Evolutionary conservation across 768 basidiomycete species (phyloP).

Genomic region (Kwoniella newhampshirensis): DNA sequence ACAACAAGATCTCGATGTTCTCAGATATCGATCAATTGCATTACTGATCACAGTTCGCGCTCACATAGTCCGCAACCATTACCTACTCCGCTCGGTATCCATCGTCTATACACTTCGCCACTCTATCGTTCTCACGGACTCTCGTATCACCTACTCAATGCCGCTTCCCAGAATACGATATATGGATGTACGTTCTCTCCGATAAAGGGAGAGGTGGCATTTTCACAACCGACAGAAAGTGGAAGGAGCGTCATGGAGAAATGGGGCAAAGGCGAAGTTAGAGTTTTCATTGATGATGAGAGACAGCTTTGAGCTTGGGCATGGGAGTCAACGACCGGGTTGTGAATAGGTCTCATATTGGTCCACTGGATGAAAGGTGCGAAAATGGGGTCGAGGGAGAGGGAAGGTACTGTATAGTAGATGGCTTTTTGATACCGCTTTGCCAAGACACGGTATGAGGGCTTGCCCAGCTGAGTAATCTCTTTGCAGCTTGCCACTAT

Average conservation of each 20-base stretch:
- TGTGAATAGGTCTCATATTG: too few species aligned
- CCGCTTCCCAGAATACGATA: slow-evolving; percentile 38
- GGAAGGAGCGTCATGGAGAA: slow-evolving; percentile 45
- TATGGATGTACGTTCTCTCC: slow-evolving; percentile 44
- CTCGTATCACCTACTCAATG: slow-evolving; percentile 34
- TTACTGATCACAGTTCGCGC: not conserved
- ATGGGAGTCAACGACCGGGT: too few species aligned
- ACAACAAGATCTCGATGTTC: too few species aligned
- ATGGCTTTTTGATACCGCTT: too few species aligned
- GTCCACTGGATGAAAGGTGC: too few species aligned
- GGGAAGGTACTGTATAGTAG: too few species aligned
- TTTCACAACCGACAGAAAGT: slow-evolving; percentile 50
- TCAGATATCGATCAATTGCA: not conserved
- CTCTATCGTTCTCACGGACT: slow-evolving; percentile 38
- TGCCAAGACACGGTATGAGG: too few species aligned
- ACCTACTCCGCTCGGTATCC: slow-evolving; percentile 47
- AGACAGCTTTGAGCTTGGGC: slow-evolving; percentile 35
- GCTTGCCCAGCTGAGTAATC: too few species aligned
- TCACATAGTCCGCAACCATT: slow-evolving; percentile 43
- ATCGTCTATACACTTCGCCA: slow-evolving; percentile 48
- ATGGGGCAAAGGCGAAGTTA: slow-evolving; percentile 46
- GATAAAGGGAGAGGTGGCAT: slow-evolving; percentile 42
- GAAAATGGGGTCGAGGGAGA: too few species aligned
- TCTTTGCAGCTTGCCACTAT: too few species aligned
- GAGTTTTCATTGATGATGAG: slow-evolving; percentile 53